Conservation (phyloP, 1,139 yeast species). For the Scheffersomyces lignicola region DNA sequence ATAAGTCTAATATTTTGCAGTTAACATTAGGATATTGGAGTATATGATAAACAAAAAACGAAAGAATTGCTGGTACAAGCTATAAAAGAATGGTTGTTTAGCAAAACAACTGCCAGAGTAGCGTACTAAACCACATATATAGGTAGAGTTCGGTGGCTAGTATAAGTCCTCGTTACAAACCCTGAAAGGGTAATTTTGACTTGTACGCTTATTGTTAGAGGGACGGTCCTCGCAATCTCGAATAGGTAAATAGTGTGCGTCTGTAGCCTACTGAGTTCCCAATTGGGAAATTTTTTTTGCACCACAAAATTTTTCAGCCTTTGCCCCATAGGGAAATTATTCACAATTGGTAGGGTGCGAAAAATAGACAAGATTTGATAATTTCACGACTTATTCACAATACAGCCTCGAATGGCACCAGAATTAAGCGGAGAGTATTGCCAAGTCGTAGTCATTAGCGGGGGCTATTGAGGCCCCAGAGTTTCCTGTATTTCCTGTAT, state of each 20-base stretch:
- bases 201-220: neutral
- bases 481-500: too few species aligned
- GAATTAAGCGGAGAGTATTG: too few species aligned
- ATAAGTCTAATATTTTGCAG: neutral
- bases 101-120: neutral
- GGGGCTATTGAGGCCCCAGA: too few species aligned
- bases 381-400: neutral
- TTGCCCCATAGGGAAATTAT: conserved; percentile 1
- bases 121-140: conserved; percentile 8
- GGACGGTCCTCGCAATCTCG: neutral
- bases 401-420: neutral
- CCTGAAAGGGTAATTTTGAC: conserved; percentile 1
- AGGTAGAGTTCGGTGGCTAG: neutral
- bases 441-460: too few species aligned
- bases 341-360: neutral
- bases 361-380: neutral
- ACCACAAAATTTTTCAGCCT: neutral
- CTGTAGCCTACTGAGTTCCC: neutral
- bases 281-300: neutral
- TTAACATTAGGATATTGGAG: neutral
- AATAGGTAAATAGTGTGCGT: neutral
- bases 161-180: neutral
- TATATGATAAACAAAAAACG: conserved; percentile 3
- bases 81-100: neutral
- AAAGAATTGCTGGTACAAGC: conserved; percentile 3